Evolutionary conservation across 805 yeast genomes (phyloP), one percentile per base, ranked within the genome.

Genomic region (Saturnispora hagleri): DNA sequence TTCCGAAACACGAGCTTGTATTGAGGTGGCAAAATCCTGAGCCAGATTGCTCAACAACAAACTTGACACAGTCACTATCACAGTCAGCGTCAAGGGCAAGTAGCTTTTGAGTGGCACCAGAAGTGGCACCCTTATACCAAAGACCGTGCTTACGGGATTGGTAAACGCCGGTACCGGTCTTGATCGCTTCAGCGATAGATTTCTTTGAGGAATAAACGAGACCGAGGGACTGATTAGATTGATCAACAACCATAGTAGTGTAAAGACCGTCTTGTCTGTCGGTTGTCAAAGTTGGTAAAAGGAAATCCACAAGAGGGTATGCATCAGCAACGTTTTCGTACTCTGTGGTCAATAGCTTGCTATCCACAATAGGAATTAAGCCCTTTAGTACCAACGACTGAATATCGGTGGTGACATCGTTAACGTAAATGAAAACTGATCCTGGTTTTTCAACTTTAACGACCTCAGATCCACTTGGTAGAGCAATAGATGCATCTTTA

Each of bases 61-160:
- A 88, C 70, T 87, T 84, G 61, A 93, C 70, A 56, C 95, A 86
- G 66, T 93, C 99, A 45, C 86, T 81, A 69, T 93, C 99, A 69
- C 99, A 93, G 70, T 93, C 99, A 55, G 80, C 69, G 50, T 81
- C 84, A 52, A 93, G 66, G 43, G 74, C 69, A 24, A 85, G 58
- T 46, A 93, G 74, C 58, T 75, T 74, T 70, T 93, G 99, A 1
- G 95, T 87, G 49, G 96, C 95, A 20, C 99, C 99, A n/a, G 96
- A 86, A 2, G 97, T 87, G 51, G 85, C 84, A 31, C 99, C 99
- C 68, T 93, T 93, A 67, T 83, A 86, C 99, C 99, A 93, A 53
- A 93, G 75, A 43, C 95, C 98, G 55, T 88, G 82, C 62, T 85
- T 82, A 61, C 99, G 83, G 8, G 97, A 88, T 68, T 86, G 97